Conservation (phyloP, 768 basidiomycete genomes). For the Podaxis sp. region DNA sequence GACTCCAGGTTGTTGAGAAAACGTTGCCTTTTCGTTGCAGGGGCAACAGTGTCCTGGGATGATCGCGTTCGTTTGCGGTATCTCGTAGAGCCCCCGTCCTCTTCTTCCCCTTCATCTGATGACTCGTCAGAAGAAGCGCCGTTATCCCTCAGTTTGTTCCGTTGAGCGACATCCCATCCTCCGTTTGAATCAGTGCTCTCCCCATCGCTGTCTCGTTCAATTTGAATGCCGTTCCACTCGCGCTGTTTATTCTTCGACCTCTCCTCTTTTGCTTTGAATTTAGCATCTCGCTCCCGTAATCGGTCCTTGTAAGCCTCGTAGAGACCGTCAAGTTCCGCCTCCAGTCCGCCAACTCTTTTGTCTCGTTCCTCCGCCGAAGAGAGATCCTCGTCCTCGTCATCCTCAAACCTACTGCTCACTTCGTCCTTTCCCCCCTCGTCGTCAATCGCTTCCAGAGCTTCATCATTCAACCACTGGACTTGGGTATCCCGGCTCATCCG, state of each 20-base stretch:
- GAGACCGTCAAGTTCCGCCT: constrained; percentile 83
- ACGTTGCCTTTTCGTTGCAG: constrained; percentile 42
- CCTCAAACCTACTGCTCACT: not conserved
- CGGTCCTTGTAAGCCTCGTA: constrained; percentile 85
- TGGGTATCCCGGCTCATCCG: constrained; percentile 34
- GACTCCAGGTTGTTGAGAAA: constrained; percentile 45
- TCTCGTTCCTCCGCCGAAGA: constrained; percentile 72
- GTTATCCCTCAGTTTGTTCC: constrained; percentile 44
- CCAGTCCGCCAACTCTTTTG: constrained; percentile 55
- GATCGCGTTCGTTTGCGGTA: constrained; percentile 45
- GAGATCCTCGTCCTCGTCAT: constrained; percentile 30
- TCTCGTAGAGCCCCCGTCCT: constrained; percentile 25
- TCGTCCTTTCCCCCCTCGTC: constrained; percentile 29
- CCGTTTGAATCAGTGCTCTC: constrained; percentile 47
- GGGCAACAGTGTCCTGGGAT: not conserved
- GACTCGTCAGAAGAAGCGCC: constrained; percentile 50
- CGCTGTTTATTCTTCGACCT: constrained; percentile 67
- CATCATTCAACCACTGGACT: constrained; percentile 32
- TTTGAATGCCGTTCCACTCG: constrained; percentile 30
- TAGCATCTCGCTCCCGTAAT: constrained; percentile 79
- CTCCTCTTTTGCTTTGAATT: constrained; percentile 79
- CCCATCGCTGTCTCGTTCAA: constrained; percentile 37
- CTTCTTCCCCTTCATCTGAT: constrained; percentile 39
- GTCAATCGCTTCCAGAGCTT: constrained; percentile 40
- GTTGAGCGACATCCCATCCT: constrained; percentile 68